A percentile compares a stretch with the other conserved stretches of the same genome.
These are phyloP conservation scores for Fusarium odoratissimum DNA, from an alignment of 2,329 filamentous ascomycete species.

Conservation along the genomic window DNA sequence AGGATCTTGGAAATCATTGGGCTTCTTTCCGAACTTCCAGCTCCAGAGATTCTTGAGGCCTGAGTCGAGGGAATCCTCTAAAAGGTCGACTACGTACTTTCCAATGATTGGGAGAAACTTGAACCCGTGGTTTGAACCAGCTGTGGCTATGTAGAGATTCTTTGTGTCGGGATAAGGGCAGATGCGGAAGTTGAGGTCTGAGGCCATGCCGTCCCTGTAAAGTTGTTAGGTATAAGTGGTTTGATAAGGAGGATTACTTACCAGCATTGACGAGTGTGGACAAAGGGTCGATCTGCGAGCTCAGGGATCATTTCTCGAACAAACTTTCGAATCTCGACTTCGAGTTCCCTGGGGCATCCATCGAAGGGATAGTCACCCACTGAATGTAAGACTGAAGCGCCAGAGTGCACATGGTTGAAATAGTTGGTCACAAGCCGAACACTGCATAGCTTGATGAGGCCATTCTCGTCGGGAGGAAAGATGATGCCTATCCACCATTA, in stretches of 20 bases:
- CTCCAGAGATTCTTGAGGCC: constrained; percentile 56
- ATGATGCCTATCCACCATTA: constrained; percentile 57
- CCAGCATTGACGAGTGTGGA: constrained; percentile 55
- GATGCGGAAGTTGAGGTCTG: constrained; percentile 46
- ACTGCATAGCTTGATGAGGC: constrained; percentile 64
- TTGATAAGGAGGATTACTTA: constrained; percentile 50
- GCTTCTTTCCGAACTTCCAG: constrained; percentile 37
- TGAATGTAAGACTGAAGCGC: constrained; percentile 35
- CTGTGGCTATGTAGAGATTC: constrained; percentile 62
- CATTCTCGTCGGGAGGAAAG: constrained; percentile 62
- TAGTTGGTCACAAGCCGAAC: constrained; percentile 65
- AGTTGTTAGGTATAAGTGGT: not conserved
- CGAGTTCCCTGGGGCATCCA: constrained; percentile 60
- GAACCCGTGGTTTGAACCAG: constrained; percentile 64
- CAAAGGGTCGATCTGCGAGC: constrained; percentile 59
- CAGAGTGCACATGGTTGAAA: constrained; percentile 47
- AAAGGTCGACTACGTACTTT: constrained; percentile 55
- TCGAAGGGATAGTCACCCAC: constrained; percentile 39
- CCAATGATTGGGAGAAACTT: constrained; percentile 66
- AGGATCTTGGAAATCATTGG: constrained; percentile 35
- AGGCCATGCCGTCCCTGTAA: constrained; percentile 47
- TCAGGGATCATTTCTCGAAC: constrained; percentile 52
- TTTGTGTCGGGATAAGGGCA: constrained; percentile 31
- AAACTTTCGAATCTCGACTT: constrained; percentile 63
- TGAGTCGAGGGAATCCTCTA: constrained; percentile 50